These are phyloP conservation scores for Rheum nobile DNA, from an alignment of 148 eudicot species.

Conservation along the genomic window DNA sequence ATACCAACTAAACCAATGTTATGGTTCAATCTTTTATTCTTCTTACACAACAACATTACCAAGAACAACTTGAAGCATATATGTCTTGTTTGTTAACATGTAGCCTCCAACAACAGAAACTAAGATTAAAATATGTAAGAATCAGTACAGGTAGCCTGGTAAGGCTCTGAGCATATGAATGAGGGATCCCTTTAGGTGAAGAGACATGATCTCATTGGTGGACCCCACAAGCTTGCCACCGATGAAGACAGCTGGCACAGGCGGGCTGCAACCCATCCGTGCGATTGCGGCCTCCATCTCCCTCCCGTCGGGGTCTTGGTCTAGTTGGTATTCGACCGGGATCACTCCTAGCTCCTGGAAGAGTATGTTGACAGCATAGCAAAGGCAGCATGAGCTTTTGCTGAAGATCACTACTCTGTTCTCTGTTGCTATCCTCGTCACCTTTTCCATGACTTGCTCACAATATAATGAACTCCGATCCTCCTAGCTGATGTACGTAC, in stretches of 20 bases:
- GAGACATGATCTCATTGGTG: conserved; percentile 94
- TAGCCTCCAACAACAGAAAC: no score
- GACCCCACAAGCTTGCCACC: conserved; percentile 63
- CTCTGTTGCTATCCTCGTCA: conserved; percentile 44
- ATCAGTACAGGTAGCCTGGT: conserved; percentile 15
- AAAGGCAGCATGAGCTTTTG: conserved; percentile 78
- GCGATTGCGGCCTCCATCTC: conserved; percentile 73
- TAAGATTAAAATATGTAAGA: background rate
- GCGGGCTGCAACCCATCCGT: conserved; percentile 55
- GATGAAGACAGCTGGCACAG: conserved; percentile 77
- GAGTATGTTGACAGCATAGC: conserved; percentile 70
- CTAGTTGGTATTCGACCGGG: conserved; percentile 51
- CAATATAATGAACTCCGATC: no score
- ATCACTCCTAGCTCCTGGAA: conserved; percentile 64
- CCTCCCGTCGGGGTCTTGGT: conserved; percentile 59
- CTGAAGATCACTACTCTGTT: conserved; percentile 81
- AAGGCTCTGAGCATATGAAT: conserved; percentile 46
- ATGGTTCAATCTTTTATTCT: no score
- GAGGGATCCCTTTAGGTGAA: conserved; percentile 64
- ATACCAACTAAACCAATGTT: no score
- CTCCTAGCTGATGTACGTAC: no score
- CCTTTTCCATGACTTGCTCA: conserved; percentile 47
- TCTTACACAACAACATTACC: no score
- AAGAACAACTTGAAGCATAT: no score
- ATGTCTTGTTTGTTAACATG: no score